Evolutionary conservation across 805 yeast species (phyloP).

Genomic region (Kazachstania bromeliacearum): DNA sequence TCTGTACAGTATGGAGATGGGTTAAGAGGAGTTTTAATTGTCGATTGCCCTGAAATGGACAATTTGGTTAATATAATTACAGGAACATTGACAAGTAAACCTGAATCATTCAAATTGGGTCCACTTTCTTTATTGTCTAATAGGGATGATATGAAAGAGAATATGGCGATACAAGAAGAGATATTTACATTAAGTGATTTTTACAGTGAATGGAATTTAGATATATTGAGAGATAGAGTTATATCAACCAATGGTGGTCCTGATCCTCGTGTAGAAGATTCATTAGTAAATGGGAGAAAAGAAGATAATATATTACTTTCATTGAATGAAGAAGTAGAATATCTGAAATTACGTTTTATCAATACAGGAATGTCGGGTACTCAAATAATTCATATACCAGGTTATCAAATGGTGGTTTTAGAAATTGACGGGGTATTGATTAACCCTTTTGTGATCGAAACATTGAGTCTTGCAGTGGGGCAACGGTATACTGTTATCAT

Average conservation of each 20-base stretch:
- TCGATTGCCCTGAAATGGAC: conserved; percentile 40
- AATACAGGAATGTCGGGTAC: conserved; percentile 52
- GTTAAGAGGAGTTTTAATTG: conserved; percentile 39
- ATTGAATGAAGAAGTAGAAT: conserved; percentile 38
- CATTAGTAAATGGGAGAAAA: conserved; percentile 18
- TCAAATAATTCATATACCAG: conserved; percentile 45
- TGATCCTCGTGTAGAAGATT: conserved; percentile 22
- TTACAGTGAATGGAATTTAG: conserved; percentile 41
- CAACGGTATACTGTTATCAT: conserved; percentile 65
- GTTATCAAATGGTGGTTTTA: conserved; percentile 43
- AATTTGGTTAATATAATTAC: conserved; percentile 29
- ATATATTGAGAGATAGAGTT: conserved; percentile 26
- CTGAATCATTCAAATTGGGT: background rate
- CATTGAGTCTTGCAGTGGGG: conserved; percentile 56
- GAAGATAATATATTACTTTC: conserved; percentile 16
- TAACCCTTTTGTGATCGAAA: conserved; percentile 38
- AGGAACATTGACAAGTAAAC: conserved; percentile 1
- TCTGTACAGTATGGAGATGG: conserved; percentile 45
- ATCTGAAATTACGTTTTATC: conserved; percentile 38
- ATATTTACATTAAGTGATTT: conserved; percentile 50
- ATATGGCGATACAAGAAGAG: conserved; percentile 42
- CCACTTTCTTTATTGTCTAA: background rate
- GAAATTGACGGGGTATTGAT: conserved; percentile 54
- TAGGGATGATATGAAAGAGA: background rate
- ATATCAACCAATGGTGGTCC: conserved; percentile 16